Evolutionary conservation across 129 eudicot genomes (phyloP).

Genomic region (Saposhnikovia divaricata): DNA sequence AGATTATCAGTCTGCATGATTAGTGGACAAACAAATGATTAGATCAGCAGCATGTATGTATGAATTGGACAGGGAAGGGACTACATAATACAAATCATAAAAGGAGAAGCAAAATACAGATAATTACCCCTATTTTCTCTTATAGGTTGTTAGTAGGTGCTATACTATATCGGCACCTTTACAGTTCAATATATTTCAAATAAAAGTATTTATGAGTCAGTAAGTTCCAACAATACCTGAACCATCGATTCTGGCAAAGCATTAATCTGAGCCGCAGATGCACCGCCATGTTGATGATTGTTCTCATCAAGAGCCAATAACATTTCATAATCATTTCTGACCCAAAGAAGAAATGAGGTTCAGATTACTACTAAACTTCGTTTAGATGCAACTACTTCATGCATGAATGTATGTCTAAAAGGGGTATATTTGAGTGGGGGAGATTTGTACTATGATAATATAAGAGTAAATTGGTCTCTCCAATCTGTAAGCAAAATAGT

Average conservation of each 20-base stretch:
- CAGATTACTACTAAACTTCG: neutral
- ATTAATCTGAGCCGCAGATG: conserved; percentile 61
- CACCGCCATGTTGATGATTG: conserved; percentile 82
- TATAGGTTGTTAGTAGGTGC: neutral
- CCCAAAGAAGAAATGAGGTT: conserved; percentile 4
- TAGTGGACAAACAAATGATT: neutral
- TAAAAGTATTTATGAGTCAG: neutral
- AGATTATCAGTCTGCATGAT: conserved; percentile 53
- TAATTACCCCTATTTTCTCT: neutral
- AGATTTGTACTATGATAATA: neutral
- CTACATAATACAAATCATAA: neutral
- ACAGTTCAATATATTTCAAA: neutral
- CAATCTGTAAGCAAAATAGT: neutral
- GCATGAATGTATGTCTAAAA: neutral
- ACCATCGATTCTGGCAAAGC: conserved; percentile 75
- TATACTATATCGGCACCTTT: neutral
- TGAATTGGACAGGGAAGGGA: neutral
- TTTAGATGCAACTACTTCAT: neutral
- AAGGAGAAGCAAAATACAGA: neutral
- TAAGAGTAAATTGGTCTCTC: neutral
- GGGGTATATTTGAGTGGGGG: neutral
- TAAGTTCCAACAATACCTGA: conserved; percentile 34
- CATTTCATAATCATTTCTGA: conserved; percentile 91
- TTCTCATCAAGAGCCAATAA: conserved; percentile 95
- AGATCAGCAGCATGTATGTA: neutral